Percentiles rank a stretch among this genome's conserved stretches.
Conservation (phyloP, 371 early-diverging fungal genomes). For the Lichtheimia ornata region DNA sequence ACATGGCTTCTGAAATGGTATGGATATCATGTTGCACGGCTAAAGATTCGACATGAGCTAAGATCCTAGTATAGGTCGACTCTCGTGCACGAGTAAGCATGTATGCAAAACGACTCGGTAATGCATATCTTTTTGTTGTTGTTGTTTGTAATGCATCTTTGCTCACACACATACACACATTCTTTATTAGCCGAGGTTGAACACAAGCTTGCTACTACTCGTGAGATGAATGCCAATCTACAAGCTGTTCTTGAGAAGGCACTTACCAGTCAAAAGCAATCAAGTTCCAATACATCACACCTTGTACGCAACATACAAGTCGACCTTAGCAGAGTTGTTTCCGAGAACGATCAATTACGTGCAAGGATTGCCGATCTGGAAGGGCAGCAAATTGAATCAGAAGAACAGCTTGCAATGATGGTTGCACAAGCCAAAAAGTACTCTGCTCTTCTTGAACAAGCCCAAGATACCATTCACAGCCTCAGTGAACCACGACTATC, state of each 20-base stretch:
- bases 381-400: conserved; percentile 59
- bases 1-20: conserved; percentile 69
- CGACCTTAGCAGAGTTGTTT: conserved; percentile 62
- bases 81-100: conserved; percentile 61
- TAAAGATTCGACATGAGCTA: too few relatives aligned
- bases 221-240: conserved; percentile 63
- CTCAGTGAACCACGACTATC: conserved; percentile 48
- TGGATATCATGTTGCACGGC: not conserved
- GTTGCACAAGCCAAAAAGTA: conserved; percentile 68
- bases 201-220: conserved; percentile 61
- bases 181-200: conserved; percentile 54
- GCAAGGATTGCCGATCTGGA: conserved; percentile 65
- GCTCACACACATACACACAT: not conserved
- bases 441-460: conserved; percentile 62
- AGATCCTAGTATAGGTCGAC: conserved; percentile 27
- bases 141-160: not conserved
- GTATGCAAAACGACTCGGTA: conserved; percentile 62
- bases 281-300: conserved; percentile 62
- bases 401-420: conserved; percentile 61
- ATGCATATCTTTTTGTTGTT: not conserved
- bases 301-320: conserved; percentile 64
- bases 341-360: conserved; percentile 63
- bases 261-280: conserved; percentile 60
- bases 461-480: conserved; percentile 66
- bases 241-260: conserved; percentile 60